Percentiles rank a stretch among this genome's conserved stretches.
Conservation (phyloP, 352 stramenopile species). For the Globisporangium camurandrum region DNA sequence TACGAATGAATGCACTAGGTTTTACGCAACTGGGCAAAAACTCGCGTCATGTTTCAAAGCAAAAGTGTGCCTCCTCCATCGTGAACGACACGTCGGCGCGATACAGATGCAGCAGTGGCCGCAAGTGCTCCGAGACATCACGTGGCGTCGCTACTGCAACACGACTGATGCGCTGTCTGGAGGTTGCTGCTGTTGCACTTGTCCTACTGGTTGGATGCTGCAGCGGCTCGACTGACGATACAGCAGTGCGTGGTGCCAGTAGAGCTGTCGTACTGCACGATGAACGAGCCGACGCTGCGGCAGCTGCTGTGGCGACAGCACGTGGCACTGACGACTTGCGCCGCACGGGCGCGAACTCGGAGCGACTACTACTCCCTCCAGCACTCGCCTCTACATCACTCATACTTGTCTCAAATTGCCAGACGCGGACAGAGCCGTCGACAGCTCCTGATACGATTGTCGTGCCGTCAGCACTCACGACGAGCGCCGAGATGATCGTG, state of each 20-base stretch:
- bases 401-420: conserved; percentile 24
- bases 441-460: conserved; percentile 46
- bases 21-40: no score
- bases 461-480: conserved; percentile 42
- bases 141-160: neutral
- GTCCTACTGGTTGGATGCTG: neutral
- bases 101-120: conserved; percentile 6
- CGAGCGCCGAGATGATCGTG: conserved; percentile 51
- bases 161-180: neutral
- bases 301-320: no score
- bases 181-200: neutral
- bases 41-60: conserved; percentile 4
- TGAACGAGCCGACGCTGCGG: neutral
- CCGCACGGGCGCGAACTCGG: neutral
- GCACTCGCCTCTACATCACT: conserved; percentile 3
- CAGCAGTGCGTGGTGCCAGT: no score
- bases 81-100: conserved; percentile 1
- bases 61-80: conserved; percentile 11
- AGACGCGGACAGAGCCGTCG: conserved; percentile 59
- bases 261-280: no score
- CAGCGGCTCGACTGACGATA: no score
- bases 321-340: neutral
- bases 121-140: neutral
- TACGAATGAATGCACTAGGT: no score
- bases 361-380: neutral